These are phyloP conservation scores for Smittium mucronatum DNA, from an alignment of 371 early-diverging fungal species.

Conservation along the genomic window DNA sequence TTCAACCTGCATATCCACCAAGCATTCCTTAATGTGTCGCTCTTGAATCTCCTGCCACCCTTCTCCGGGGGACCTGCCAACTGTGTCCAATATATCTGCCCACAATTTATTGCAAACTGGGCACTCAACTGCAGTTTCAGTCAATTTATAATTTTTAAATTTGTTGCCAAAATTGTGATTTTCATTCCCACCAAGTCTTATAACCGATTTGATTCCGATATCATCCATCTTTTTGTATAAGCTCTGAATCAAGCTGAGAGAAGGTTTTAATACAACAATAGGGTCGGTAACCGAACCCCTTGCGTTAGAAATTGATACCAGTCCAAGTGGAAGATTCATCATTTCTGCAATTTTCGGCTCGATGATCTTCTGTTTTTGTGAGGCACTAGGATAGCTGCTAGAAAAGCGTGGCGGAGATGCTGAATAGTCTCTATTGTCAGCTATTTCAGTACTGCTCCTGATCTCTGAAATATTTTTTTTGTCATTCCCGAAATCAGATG, in stretches of 20 bases:
- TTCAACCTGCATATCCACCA: slow-evolving; percentile 33
- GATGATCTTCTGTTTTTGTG: too few species aligned
- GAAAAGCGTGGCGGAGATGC: neutral
- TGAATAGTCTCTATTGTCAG: neutral
- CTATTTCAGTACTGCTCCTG: neutral
- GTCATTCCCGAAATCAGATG: neutral
- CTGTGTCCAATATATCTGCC: slow-evolving; percentile 18
- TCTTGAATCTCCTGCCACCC: slow-evolving; percentile 53
- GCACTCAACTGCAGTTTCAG: slow-evolving; percentile 52
- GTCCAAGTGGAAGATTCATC: neutral
- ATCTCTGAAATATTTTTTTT: neutral
- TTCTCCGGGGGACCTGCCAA: slow-evolving; percentile 21
- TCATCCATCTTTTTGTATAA: neutral
- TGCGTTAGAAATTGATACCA: neutral
- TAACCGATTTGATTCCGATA: neutral
- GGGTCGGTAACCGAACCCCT: neutral
- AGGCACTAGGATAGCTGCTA: neutral
- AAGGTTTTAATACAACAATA: neutral
- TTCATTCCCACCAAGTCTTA: neutral
- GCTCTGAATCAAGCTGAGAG: neutral
- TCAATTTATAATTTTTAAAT: slow-evolving; percentile 21
- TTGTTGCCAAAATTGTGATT: neutral
- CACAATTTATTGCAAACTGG: slow-evolving; percentile 52
- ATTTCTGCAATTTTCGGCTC: neutral
- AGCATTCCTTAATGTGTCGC: slow-evolving; percentile 60